These are phyloP conservation scores for Dendrobium huoshanense DNA, from an alignment of 106 monocot genomes.

Conservation along the genomic window DNA sequence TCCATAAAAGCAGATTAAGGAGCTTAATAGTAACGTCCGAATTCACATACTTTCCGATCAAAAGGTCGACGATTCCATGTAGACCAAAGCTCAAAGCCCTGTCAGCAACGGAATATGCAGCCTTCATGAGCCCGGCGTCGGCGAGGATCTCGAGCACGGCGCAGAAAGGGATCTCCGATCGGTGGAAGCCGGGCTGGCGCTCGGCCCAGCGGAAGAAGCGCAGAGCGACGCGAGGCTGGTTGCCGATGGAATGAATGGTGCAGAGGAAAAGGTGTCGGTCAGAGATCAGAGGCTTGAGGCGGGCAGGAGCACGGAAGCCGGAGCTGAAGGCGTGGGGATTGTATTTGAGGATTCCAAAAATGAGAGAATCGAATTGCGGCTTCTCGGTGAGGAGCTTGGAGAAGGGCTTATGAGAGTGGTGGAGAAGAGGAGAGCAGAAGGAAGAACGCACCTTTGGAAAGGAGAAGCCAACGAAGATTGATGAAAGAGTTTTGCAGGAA, in stretches of 20 bases:
- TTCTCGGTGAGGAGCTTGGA: constrained; percentile 2
- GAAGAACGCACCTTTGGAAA: background rate
- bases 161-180: constrained; percentile 25
- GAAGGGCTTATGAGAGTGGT: constrained; percentile 6
- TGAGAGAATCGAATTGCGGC: constrained; percentile 21
- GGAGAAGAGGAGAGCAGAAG: background rate
- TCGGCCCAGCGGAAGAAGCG: constrained; percentile 71
- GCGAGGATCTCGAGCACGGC: constrained; percentile 42
- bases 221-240: constrained; percentile 33
- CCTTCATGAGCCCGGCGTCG: constrained; percentile 27
- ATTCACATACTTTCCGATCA: constrained; percentile 18
- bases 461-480: background rate
- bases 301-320: background rate
- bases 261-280: constrained; percentile 10
- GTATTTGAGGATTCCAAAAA: constrained; percentile 12
- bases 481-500: constrained; percentile 13
- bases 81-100: constrained; percentile 19
- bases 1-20: constrained; percentile 42
- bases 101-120: constrained; percentile 31
- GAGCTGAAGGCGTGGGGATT: constrained; percentile 15
- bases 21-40: constrained; percentile 17
- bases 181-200: constrained; percentile 34
- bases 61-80: constrained; percentile 31
- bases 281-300: constrained; percentile 5
- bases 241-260: constrained; percentile 34